Percentiles rank a stretch among this genome's conserved stretches.
These are phyloP conservation scores for Arabis alpina DNA, from an alignment of 345 rosid genomes.

Conservation along the genomic window DNA sequence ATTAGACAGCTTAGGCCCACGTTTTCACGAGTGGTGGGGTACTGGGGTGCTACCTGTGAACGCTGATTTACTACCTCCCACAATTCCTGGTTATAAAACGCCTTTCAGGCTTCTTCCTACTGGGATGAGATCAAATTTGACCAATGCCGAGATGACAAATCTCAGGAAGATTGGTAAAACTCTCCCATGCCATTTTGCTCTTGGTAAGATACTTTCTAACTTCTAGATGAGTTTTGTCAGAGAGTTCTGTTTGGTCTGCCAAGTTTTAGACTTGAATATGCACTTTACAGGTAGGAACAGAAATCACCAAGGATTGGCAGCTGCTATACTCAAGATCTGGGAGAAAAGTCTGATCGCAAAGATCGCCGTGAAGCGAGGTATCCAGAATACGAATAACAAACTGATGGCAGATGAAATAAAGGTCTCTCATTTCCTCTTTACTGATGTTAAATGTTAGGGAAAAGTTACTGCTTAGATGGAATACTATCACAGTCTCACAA, in stretches of 20 bases:
- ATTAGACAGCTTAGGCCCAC: slow-evolving; percentile 89
- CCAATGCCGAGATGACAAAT: slow-evolving; percentile 96
- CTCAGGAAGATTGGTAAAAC: slow-evolving; percentile 84
- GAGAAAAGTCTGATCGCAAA: slow-evolving; percentile 88
- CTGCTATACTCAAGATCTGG: slow-evolving; percentile 87
- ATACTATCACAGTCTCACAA: slow-evolving; percentile 2
- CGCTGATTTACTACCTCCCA: slow-evolving; percentile 89
- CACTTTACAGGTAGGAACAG: slow-evolving; percentile 81
- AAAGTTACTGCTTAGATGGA: not conserved
- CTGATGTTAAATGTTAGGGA: slow-evolving; percentile 3
- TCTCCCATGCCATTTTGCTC: slow-evolving; percentile 97
- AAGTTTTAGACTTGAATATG: slow-evolving; percentile 31
- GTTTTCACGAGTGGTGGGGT: slow-evolving; percentile 98
- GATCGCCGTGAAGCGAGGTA: slow-evolving; percentile 95
- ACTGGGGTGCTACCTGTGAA: slow-evolving; percentile 95
- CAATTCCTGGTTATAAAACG: slow-evolving; percentile 83
- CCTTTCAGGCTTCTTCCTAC: slow-evolving; percentile 97
- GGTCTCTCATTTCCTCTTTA: slow-evolving; percentile 52
- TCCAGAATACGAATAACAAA: slow-evolving; percentile 97
- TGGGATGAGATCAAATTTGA: slow-evolving; percentile 88
- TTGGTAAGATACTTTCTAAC: slow-evolving; percentile 58
- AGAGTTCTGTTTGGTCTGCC: slow-evolving; percentile 24
- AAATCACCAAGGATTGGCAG: slow-evolving; percentile 94
- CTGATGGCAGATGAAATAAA: slow-evolving; percentile 93
- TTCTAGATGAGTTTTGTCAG: slow-evolving; percentile 20